phyloP scores from a whole-genome alignment of 2,329 filamentous ascomycete species.

The Talaromyces verruculosus region DNA sequence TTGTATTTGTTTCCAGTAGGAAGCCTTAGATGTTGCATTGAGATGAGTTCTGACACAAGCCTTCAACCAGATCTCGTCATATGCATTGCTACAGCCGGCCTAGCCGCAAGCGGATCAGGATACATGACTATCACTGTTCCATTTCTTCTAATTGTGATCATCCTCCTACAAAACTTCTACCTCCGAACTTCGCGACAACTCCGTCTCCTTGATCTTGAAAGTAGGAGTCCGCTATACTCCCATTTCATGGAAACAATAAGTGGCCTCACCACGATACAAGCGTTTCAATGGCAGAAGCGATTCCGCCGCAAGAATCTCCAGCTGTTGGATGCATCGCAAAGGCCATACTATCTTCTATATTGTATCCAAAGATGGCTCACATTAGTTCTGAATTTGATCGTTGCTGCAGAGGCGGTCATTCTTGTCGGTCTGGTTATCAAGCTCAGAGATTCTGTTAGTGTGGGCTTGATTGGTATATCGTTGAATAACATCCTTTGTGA shows the following conservation, averaged over 20 bases:
- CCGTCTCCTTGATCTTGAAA: constrained; percentile 61
- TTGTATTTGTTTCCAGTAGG: constrained; percentile 41
- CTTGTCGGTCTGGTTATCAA: constrained; percentile 53
- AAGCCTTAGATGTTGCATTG: neutral
- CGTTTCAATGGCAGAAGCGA: constrained; percentile 54
- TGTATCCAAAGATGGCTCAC: constrained; percentile 60
- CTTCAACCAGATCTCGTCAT: constrained; percentile 28
- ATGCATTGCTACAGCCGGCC: constrained; percentile 46
- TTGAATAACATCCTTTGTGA: constrained; percentile 48
- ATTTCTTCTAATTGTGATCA: constrained; percentile 48
- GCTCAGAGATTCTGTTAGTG: constrained; percentile 43
- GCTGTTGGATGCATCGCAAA: constrained; percentile 55
- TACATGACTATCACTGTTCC: constrained; percentile 55
- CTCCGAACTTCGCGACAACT: constrained; percentile 61
- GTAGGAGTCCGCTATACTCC: constrained; percentile 60
- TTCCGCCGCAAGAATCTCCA: constrained; percentile 47
- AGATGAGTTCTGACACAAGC: neutral
- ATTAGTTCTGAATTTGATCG: constrained; percentile 52
- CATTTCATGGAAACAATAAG: constrained; percentile 58
- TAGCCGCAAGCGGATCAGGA: constrained; percentile 50
- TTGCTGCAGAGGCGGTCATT: constrained; percentile 50
- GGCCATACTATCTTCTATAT: constrained; percentile 58
- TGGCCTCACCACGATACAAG: constrained; percentile 57
- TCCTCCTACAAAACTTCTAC: constrained; percentile 57
- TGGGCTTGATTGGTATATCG: constrained; percentile 54